Base-by-base conservation (phyloP, 106 monocot genomes). In the Allium sativum region DNA sequence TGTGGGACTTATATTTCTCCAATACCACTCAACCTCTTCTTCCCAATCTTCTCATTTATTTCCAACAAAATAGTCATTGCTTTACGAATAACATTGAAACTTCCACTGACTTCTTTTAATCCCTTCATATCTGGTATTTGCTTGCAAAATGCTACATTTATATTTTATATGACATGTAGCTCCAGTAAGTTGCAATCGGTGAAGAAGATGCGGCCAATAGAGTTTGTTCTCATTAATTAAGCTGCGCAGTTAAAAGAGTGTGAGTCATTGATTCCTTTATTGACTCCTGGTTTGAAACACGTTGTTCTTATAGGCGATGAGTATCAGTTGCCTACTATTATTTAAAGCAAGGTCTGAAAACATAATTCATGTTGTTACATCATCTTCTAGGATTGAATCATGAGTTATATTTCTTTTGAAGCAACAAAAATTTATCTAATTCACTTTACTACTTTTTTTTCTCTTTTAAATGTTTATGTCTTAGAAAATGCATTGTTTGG, bases 291-390 rank as follows among this genome's bases (percentile, higher is more conserved):
- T 10, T 48, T 92, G 22, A 59, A 45, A 31, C 79, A 78, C 55
- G 82, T 65, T 40, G 72, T 82, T 53, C 77, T 90, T 42, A 79
- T 90, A 18, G 90, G 90, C 13, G 90, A 86, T 68, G 82, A 82
- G 57, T 75, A 56, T 21, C 85, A 90, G 56, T 51, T 86, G 53
- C 82, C 85, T 22, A 74, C 90, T 51, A 52, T 77, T 44, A 85
- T 90, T 16, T 59, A 77, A 75, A 85, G 90, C 90, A 67, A 80
- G 85, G 89, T 85, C 41, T 41, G 44, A 0, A 21, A 51, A 52
- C 10, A 3, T 18, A n/a, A n/a, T n/a, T n/a, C n/a, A n/a, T n/a
- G n/a, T n/a, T n/a, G 18, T 17, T n/a, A 12, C n/a, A n/a, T n/a
- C n/a, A n/a, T n/a, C n/a, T 12, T 52, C 8, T 42, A 14, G 13